Conservation (phyloP, 768 basidiomycete genomes). For the Sarcodon aspratus region DNA sequence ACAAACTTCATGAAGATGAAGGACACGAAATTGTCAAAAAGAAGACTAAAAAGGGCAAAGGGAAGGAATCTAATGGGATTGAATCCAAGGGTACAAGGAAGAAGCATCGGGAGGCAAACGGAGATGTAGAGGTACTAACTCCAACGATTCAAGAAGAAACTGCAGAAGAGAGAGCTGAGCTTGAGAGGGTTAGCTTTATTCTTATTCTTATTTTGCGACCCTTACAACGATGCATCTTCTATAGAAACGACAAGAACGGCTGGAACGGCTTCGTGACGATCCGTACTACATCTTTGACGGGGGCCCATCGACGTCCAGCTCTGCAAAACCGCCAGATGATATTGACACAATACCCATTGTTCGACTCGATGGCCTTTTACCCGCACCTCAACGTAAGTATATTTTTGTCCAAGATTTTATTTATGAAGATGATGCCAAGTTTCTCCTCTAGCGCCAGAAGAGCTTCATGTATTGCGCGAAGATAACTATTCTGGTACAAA, state of each 20-base stretch:
- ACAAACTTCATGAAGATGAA: constrained; percentile 24
- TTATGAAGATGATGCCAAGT: not conserved
- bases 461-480: not conserved
- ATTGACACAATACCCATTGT: constrained; percentile 92
- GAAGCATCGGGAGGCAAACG: constrained; percentile 21
- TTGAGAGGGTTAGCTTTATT: constrained; percentile 47
- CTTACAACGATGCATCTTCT: not conserved
- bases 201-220: not conserved
- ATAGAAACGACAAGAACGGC: constrained; percentile 66
- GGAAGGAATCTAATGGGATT: constrained; percentile 25
- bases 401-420: not conserved
- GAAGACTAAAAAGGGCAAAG: constrained; percentile 32
- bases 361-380: constrained; percentile 64
- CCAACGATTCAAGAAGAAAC: constrained; percentile 34
- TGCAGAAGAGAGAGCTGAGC: constrained; percentile 44
- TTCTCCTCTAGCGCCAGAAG: constrained; percentile 10
- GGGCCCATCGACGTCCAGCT: constrained; percentile 23
- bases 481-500: constrained; percentile 7
- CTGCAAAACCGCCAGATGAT: constrained; percentile 32
- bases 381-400: constrained; percentile 19
- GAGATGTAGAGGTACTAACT: constrained; percentile 21
- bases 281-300: constrained; percentile 85
- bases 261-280: constrained; percentile 71
- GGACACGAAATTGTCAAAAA: constrained; percentile 12
- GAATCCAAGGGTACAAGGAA: constrained; percentile 35